Evolutionary conservation across 225 moss, liverwort and hornwort species (phyloP), one percentile per base, ranked within the genome.

Genomic region (Polytrichum formosum): DNA sequence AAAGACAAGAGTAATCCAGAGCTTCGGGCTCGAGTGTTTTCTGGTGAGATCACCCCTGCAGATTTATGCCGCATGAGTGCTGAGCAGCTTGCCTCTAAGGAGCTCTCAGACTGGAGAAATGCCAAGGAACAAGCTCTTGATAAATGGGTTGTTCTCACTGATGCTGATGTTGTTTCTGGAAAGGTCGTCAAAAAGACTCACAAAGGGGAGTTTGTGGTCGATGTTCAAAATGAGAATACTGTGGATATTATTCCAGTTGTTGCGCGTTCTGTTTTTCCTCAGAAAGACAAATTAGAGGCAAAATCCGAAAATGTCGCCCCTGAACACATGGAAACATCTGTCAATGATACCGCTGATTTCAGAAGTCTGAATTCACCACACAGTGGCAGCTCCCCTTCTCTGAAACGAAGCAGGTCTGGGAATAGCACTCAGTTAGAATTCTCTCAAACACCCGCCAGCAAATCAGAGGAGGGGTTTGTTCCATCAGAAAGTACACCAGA

Each of bases 1-100:
- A 96, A 93, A 81, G 95, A 96, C 72, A 96, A 93, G 79, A 96
- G 90, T 73, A 96, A 96, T 56, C 95, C 95, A 33, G 95, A 96
- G 86, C 83, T 96, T 28, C 86, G 95, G 64, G 93, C 91, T 72
- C 91, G 95, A 69, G 95, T 96, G 27, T 96, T 96, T 69, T 77
- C 79, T 28, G 95, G 95, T 60, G 95, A 91, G 85, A 93, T 96
- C 18, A 70, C 83, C 35, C 95, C 95, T 23, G 85, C 87, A 61
- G 81, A 87, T 82, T 72, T 96, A 74, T 91, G 93, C 70, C 79
- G 90, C 27, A 96, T 93, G 95, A 84, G 88, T 66, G 95, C 88
- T 63, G 92, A 83, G 76, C 87, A 96, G 80, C 81, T 96, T 72
- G 95, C 95, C 26, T 96, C 95, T 69, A 93, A 93, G 80, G 92